Percentiles rank a stretch among this genome's conserved stretches.
Evolutionary conservation across 2,329 filamentous ascomycete species (phyloP).

Genomic region (Fusarium haematococcum): DNA sequence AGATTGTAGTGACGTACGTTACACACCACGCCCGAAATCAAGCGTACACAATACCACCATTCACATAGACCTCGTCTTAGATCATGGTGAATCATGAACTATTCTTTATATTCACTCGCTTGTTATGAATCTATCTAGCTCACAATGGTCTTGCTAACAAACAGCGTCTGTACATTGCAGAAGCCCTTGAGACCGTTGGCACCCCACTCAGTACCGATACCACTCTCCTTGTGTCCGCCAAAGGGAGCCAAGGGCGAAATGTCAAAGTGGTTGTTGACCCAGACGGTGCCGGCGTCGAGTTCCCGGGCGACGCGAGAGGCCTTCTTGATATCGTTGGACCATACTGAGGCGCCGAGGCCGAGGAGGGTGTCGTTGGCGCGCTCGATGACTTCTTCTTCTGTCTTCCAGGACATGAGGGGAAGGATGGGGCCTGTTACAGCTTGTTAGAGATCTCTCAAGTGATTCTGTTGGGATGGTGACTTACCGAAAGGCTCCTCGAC

Average conservation of each 20-base stretch:
- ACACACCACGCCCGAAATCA: neutral
- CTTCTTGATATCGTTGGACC: constrained; percentile 62
- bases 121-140: neutral
- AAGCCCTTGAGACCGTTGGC: constrained; percentile 52
- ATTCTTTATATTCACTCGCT: neutral
- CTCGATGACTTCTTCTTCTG: constrained; percentile 70
- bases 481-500: constrained; percentile 63
- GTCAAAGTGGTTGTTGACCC: constrained; percentile 70
- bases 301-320: constrained; percentile 64
- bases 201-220: constrained; percentile 57
- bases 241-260: constrained; percentile 50
- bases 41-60: neutral
- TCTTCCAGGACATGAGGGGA: constrained; percentile 70
- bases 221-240: constrained; percentile 59
- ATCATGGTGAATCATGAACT: neutral
- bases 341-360: constrained; percentile 68
- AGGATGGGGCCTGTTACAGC: constrained; percentile 62
- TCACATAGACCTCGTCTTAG: neutral
- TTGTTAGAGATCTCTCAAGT: too few species aligned
- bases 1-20: neutral
- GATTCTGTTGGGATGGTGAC: neutral
- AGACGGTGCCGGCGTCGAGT: constrained; percentile 69
- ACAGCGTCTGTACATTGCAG: constrained; percentile 42
- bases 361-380: constrained; percentile 66
- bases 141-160: constrained; percentile 33